Conservation (phyloP, 768 basidiomycete species). For the Agaricus bisporus region DNA sequence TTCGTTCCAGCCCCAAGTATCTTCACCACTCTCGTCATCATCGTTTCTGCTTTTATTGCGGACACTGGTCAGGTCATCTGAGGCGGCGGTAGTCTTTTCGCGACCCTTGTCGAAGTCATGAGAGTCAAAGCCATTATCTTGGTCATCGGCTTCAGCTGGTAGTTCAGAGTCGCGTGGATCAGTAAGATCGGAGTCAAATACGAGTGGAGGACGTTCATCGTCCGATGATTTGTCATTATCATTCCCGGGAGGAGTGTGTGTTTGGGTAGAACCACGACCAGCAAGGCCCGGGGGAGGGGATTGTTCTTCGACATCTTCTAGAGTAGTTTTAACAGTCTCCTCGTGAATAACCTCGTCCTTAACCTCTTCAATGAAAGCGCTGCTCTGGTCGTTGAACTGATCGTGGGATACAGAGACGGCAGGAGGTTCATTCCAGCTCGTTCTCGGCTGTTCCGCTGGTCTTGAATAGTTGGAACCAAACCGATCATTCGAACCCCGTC, state of each 20-base stretch:
- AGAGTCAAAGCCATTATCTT: not conserved
- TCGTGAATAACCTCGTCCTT: not conserved
- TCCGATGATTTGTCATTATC: not conserved
- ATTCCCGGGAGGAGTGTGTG: not conserved
- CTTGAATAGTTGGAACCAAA: not conserved
- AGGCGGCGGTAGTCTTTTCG: no score
- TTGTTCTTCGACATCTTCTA: not conserved
- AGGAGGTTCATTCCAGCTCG: not conserved
- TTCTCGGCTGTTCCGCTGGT: not conserved
- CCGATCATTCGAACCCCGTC: not conserved
- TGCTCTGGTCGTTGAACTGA: not conserved
- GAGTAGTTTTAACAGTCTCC: not conserved
- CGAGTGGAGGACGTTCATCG: no score
- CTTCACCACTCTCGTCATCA: not conserved
- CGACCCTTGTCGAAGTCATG: no score
- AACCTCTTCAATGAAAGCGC: not conserved
- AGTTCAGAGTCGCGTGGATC: not conserved
- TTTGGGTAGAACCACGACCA: not conserved
- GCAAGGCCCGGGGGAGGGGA: not conserved
- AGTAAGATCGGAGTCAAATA: no score
- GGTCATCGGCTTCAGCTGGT: no score
- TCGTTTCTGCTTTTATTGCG: not conserved
- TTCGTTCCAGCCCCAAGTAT: constrained; percentile 6
- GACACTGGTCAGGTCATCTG: not conserved
- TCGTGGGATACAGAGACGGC: not conserved